These are phyloP conservation scores for Myriangium duriaei DNA, from an alignment of 2,329 filamentous ascomycete genomes.

Conservation along the genomic window DNA sequence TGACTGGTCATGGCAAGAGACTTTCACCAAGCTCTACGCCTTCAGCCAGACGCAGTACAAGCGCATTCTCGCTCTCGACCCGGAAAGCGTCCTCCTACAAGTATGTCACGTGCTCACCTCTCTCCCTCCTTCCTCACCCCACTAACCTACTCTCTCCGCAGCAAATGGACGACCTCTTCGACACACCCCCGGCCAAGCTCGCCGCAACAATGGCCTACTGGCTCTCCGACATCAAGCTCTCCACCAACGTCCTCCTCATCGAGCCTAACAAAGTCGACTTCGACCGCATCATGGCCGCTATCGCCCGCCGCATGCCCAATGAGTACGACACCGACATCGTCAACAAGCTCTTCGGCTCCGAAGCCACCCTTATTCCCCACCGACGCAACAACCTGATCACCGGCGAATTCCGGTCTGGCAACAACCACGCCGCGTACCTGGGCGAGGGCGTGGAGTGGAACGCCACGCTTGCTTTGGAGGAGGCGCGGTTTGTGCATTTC, in stretches of 20 bases:
- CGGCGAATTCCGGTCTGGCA: conserved; percentile 45
- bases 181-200: conserved; percentile 46
- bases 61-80: conserved; percentile 46
- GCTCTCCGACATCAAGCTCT: conserved; percentile 31
- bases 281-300: conserved; percentile 21
- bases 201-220: conserved; percentile 62
- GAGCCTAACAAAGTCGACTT: conserved; percentile 45
- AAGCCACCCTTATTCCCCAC: conserved; percentile 51
- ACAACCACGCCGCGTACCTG: conserved; percentile 41
- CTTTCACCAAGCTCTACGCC: conserved; percentile 54
- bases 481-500: conserved; percentile 58
- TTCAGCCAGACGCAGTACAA: conserved; percentile 54
- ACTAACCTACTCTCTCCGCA: conserved; percentile 23
- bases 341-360: conserved; percentile 48
- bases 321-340: conserved; percentile 54
- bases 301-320: conserved; percentile 13
- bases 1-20: conserved; percentile 47
- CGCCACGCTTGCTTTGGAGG: conserved; percentile 40
- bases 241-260: conserved; percentile 45
- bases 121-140: no score
- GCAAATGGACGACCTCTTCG: conserved; percentile 58
- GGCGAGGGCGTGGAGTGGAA: conserved; percentile 44
- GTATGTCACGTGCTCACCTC: no score
- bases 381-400: conserved; percentile 49
- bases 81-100: conserved; percentile 47